Base-by-base conservation (phyloP, 2,329 filamentous ascomycete genomes). In the Aureobasidium uvarum region DNA sequence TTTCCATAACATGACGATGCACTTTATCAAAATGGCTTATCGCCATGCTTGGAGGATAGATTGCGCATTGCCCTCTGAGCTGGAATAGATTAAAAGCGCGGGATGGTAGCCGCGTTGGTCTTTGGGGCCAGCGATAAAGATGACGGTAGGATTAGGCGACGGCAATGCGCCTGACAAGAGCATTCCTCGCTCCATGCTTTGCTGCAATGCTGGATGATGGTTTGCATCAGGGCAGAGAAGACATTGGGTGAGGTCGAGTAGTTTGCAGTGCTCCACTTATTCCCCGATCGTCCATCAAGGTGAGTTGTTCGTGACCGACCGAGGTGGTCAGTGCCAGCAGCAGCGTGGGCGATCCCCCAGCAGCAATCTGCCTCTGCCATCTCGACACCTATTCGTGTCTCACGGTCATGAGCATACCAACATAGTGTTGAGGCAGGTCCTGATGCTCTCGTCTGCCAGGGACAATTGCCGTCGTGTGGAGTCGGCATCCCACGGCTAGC, bases 71-170 rank as follows among this genome's bases (percentile, higher is more conserved):
- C 33, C 6, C 31, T 18, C 20, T 7, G 28, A 33, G 54, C 31
- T n/a, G 58, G 10, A 50, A 50, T 62, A 50, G 14, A 62, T 62
- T 62, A 62, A 62, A 62, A 62, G 45, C 58, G 58, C 33, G 58
- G 58, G 58, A 62, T 48, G 45, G 25, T 36, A 62, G 20, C 33
- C 58, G 31, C 45, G 31, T 38, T 25, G 5, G 16, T 50, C 5
- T 16, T 20, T n/a, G 7, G 18, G 36, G 1, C 33, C 14, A 43
- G 38, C 38, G 38, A 43, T 31, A n/a, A 16, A 39, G 13, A 50
- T 8, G 31, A 20, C 13, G 20, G 58, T 6, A 48, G 45, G 45
- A 62, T 38, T 50, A 50, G 43, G 31, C 58, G 58, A 43, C 45
- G 14, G 43, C 20, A 50, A 50, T n/a, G 20, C 16, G 39, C 18